Percentiles rank a stretch among this genome's conserved stretches.
phyloP scores from a whole-genome alignment of 2,329 filamentous ascomycete species.

The Stagonosporopsis cucurbitacearum region DNA sequence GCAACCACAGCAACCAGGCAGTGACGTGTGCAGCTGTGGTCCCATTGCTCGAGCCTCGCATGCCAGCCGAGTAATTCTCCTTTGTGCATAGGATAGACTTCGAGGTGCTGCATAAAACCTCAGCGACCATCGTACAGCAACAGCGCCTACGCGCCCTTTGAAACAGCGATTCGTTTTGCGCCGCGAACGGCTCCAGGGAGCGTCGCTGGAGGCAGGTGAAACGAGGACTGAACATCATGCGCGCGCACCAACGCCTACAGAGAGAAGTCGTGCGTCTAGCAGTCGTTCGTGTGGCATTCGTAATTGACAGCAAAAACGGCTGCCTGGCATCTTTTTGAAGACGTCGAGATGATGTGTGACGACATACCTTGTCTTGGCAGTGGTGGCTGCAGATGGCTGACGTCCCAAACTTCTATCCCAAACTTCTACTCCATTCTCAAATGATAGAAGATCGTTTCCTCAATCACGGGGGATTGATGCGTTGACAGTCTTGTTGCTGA shows the following conservation, averaged over 20 bases:
- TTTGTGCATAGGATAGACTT: too few species aligned
- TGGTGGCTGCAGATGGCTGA: neutral
- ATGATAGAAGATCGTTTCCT: neutral
- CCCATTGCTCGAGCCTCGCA: neutral
- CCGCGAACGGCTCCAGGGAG: conserved; percentile 8
- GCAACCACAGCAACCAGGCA: conserved; percentile 22
- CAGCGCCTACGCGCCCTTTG: conserved; percentile 8
- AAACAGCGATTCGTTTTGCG: conserved; percentile 13
- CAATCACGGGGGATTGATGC: neutral
- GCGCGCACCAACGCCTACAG: neutral
- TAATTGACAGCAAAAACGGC: neutral
- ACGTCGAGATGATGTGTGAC: neutral
- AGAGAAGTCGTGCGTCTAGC: neutral
- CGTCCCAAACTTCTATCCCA: neutral
- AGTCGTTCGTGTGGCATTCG: neutral
- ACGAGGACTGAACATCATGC: conserved; percentile 14
- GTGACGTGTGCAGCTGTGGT: conserved; percentile 6
- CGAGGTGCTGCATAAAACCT: neutral
- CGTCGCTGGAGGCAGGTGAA: conserved; percentile 18
- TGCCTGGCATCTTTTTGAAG: neutral
- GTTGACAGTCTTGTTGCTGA: neutral
- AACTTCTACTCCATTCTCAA: neutral
- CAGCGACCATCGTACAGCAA: neutral
- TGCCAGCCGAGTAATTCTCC: neutral
- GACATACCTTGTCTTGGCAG: neutral